phyloP scores from a whole-genome alignment of 2,329 filamentous ascomycete species.

The Tolypocladium ovalisporum region DNA sequence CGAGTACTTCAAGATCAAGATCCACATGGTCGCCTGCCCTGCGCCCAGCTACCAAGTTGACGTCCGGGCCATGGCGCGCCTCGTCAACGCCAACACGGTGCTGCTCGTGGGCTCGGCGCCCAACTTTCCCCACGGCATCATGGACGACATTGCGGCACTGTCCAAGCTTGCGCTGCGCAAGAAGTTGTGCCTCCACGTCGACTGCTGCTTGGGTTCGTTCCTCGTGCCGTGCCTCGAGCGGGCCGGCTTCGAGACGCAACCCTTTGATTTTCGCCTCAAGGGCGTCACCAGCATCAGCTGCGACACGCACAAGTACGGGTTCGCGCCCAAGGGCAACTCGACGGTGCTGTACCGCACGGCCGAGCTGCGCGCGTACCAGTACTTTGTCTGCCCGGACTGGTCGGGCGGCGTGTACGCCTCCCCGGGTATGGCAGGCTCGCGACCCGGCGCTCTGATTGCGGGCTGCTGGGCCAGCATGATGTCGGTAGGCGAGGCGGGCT shows the following conservation, averaged over 20 bases:
- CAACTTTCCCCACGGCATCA: slow-evolving; percentile 97
- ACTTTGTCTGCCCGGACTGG: slow-evolving; percentile 94
- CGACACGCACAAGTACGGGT: slow-evolving; percentile 98
- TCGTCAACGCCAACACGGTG: slow-evolving; percentile 90
- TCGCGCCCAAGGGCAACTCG: slow-evolving; percentile 95
- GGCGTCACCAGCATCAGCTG: slow-evolving; percentile 93
- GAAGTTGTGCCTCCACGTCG: slow-evolving; percentile 82
- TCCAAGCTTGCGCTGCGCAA: slow-evolving; percentile 72
- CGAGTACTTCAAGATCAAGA: slow-evolving; percentile 93
- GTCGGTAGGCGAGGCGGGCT: slow-evolving; percentile 76
- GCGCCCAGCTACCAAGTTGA: slow-evolving; percentile 80
- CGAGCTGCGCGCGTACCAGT: slow-evolving; percentile 75
- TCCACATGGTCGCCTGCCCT: slow-evolving; percentile 80
- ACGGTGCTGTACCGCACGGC: slow-evolving; percentile 82
- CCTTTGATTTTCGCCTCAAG: slow-evolving; percentile 87
- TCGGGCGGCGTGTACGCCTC: slow-evolving; percentile 92
- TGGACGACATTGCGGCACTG: slow-evolving; percentile 82
- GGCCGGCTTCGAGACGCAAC: slow-evolving; percentile 81
- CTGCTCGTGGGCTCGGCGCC: slow-evolving; percentile 89
- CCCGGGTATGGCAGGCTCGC: slow-evolving; percentile 80
- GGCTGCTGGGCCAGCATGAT: slow-evolving; percentile 93
- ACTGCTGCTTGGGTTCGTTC: slow-evolving; percentile 96
- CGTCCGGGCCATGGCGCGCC: slow-evolving; percentile 61
- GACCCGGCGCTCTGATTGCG: slow-evolving; percentile 87
- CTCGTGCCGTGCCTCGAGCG: slow-evolving; percentile 83